Conservation (phyloP, 2,329 filamentous ascomycete species). For the Phialophora chinensis region DNA sequence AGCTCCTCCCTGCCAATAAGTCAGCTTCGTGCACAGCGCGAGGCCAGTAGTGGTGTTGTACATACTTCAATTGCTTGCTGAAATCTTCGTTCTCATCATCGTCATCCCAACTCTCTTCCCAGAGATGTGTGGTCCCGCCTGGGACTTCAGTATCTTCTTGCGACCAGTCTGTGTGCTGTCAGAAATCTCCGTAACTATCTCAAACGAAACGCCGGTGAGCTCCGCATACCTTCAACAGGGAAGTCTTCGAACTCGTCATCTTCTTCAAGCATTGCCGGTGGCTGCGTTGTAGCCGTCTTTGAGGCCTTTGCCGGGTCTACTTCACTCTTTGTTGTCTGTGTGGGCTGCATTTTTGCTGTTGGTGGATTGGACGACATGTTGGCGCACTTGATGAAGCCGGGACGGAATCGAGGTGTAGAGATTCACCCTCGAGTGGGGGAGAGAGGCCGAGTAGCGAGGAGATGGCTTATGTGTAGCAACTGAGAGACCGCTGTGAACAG, state of each 20-base stretch:
- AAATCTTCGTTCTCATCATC: slow-evolving; percentile 98
- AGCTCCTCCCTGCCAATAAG: slow-evolving; percentile 69
- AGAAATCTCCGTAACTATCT: neutral
- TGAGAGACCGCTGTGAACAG: neutral
- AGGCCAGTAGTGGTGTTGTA: slow-evolving; percentile 34
- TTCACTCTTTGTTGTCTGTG: slow-evolving; percentile 41
- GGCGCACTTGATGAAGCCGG: neutral
- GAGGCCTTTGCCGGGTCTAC: slow-evolving; percentile 52
- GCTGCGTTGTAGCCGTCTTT: slow-evolving; percentile 60
- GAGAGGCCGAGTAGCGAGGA: neutral
- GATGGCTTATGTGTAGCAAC: neutral
- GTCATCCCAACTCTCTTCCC: slow-evolving; percentile 99
- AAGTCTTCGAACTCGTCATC: slow-evolving; percentile 99
- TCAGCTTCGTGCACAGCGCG: slow-evolving; percentile 6
- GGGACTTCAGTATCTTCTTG: slow-evolving; percentile 77
- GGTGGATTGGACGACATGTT: slow-evolving; percentile 36
- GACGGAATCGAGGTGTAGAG: neutral
- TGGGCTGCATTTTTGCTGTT: slow-evolving; percentile 35
- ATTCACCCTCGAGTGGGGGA: neutral
- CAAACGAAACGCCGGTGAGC: neutral
- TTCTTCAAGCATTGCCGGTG: slow-evolving; percentile 80
- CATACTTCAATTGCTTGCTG: slow-evolving; percentile 88
- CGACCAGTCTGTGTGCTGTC: slow-evolving; percentile 73
- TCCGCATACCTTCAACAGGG: slow-evolving; percentile 79
- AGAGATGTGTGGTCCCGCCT: slow-evolving; percentile 77